Conservation (phyloP, 305 asterid genomes). For the Rubia balearica region DNA sequence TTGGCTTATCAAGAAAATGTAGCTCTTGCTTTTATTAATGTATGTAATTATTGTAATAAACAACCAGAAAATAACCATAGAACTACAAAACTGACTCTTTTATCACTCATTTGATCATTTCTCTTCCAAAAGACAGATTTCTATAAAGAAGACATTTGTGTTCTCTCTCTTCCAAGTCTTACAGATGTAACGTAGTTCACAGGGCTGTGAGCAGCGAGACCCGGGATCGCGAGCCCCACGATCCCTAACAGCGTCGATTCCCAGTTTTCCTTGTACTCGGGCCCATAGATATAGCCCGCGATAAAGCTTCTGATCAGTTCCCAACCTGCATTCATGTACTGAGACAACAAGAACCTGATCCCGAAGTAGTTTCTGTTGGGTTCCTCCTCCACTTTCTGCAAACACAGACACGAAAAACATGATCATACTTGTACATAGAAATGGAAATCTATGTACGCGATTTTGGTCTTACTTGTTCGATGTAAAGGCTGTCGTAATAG, state of each 20-base stretch:
- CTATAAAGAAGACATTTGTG: conserved; percentile 31
- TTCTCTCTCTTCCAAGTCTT: conserved; percentile 53
- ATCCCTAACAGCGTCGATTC: conserved; percentile 53
- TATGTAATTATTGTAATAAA: not conserved
- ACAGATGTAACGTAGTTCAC: conserved; percentile 74
- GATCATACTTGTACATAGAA: not conserved
- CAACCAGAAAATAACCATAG: not conserved
- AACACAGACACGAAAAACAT: conserved; percentile 9
- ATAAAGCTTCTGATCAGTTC: conserved; percentile 63
- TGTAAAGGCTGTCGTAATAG: conserved; percentile 71
- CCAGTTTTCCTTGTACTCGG: conserved; percentile 67
- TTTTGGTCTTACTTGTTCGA: conserved; percentile 45
- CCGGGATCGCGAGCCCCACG: conserved; percentile 70
- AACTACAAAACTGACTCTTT: not conserved
- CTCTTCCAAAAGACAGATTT: conserved; percentile 6
- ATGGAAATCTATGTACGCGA: not conserved
- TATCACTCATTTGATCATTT: not conserved
- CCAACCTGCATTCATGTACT: conserved; percentile 62
- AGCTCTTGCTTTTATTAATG: not conserved
- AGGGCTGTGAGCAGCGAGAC: conserved; percentile 80
- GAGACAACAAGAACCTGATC: conserved; percentile 50
- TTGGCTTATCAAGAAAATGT: not conserved
- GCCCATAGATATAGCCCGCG: conserved; percentile 38
- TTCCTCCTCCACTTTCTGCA: conserved; percentile 69
- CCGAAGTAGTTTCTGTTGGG: conserved; percentile 83